Conservation (phyloP, 78 protist species). For the Bodo saltans region DNA sequence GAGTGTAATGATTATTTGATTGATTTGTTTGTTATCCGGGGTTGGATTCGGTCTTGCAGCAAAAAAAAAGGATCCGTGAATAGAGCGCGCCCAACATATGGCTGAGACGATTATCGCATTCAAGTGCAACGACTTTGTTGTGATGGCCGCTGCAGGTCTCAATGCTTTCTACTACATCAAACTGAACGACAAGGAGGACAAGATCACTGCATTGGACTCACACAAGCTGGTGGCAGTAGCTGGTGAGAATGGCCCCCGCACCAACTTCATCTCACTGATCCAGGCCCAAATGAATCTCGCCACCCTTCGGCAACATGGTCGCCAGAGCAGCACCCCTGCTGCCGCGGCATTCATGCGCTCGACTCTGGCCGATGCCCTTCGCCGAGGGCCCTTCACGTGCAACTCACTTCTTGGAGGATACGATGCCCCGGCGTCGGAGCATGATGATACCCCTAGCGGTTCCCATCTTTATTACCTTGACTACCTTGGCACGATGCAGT, state of each 20-base stretch:
- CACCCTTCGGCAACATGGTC: neutral
- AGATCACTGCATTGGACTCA: conserved; percentile 32
- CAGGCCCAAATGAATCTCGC: conserved; percentile 36
- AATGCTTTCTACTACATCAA: neutral
- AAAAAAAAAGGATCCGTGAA: no score
- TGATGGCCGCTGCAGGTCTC: neutral
- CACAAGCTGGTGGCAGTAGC: conserved; percentile 39
- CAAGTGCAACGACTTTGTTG: neutral
- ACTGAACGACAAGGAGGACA: conserved; percentile 34
- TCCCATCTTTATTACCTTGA: conserved; percentile 58
- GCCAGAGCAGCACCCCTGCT: conserved; percentile 33
- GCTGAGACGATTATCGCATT: neutral
- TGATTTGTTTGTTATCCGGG: no score
- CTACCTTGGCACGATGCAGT: conserved; percentile 49
- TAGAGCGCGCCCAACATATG: neutral
- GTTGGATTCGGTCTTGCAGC: no score
- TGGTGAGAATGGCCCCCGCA: conserved; percentile 51
- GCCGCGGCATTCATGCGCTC: conserved; percentile 48
- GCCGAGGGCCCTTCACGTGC: conserved; percentile 31
- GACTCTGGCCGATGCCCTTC: conserved; percentile 38
- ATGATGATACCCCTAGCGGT: neutral
- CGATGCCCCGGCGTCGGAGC: conserved; percentile 28
- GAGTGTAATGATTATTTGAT: no score
- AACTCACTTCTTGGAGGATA: conserved; percentile 54
- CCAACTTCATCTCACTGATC: conserved; percentile 38